Conservation (phyloP, 176 grass and related monocot species). For the Metroxylon sagu region DNA sequence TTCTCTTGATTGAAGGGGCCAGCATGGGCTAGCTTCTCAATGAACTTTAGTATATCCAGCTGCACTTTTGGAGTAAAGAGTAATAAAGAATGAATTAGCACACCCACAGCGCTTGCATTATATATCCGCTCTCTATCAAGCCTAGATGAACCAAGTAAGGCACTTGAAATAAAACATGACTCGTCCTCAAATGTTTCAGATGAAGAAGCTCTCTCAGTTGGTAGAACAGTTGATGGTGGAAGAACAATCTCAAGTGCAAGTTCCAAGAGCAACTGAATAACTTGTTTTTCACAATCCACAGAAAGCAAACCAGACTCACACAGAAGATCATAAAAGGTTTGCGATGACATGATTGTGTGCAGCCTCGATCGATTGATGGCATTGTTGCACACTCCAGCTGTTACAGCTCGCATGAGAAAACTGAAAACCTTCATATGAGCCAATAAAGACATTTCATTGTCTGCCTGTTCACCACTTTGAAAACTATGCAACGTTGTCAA, state of each 20-base stretch:
- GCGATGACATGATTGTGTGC: slow-evolving; percentile 72
- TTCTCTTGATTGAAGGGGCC: slow-evolving; percentile 95
- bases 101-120: slow-evolving; percentile 83
- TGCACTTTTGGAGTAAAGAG: slow-evolving; percentile 96
- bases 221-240: slow-evolving; percentile 58
- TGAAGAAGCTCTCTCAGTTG: slow-evolving; percentile 35
- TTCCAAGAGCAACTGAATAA: slow-evolving; percentile 91
- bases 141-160: slow-evolving; percentile 70
- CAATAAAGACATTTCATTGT: slow-evolving; percentile 38
- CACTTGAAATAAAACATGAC: slow-evolving; percentile 46
- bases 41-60: slow-evolving; percentile 72
- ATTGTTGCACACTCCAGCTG: slow-evolving; percentile 89
- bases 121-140: slow-evolving; percentile 72
- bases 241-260: slow-evolving; percentile 95
- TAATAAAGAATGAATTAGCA: slow-evolving; percentile 73
- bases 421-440: slow-evolving; percentile 72
- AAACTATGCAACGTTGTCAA: slow-evolving; percentile 83
- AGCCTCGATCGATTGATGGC: slow-evolving; percentile 82
- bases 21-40: slow-evolving; percentile 77
- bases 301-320: slow-evolving; percentile 89
- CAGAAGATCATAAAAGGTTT: slow-evolving; percentile 93
- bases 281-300: slow-evolving; percentile 88
- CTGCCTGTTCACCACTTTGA: slow-evolving; percentile 49
- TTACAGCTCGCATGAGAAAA: slow-evolving; percentile 80
- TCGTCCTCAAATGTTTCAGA: slow-evolving; percentile 46